Percentiles rank a stretch among this genome's conserved stretches.
phyloP scores from a whole-genome alignment of 2,329 filamentous ascomycete species.

The Aspergillus calidoustus region DNA sequence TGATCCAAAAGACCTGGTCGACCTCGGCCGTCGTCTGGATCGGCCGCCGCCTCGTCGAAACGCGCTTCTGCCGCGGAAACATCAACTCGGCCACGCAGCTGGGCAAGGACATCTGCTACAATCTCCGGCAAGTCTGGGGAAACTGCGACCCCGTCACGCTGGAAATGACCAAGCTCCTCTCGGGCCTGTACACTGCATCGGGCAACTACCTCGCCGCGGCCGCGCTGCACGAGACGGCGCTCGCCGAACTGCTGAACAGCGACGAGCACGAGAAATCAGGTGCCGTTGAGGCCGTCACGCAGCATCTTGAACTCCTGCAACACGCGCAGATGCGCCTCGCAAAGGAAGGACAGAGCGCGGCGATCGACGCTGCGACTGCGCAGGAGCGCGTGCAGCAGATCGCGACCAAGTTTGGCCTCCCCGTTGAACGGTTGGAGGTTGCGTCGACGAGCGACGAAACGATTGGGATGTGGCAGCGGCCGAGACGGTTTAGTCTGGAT shows the following conservation, averaged over 20 bases:
- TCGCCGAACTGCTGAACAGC: slow-evolving; percentile 37
- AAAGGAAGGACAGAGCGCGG: slow-evolving; percentile 22
- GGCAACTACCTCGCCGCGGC: slow-evolving; percentile 36
- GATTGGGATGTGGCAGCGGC: slow-evolving; percentile 38
- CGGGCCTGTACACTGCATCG: slow-evolving; percentile 53
- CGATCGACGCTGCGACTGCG: slow-evolving; percentile 27
- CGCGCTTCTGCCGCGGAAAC: slow-evolving; percentile 55
- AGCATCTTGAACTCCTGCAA: slow-evolving; percentile 38
- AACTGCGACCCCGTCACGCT: slow-evolving; percentile 53
- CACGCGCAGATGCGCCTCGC: slow-evolving; percentile 33
- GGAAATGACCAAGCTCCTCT: slow-evolving; percentile 56
- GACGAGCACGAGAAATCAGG: slow-evolving; percentile 26
- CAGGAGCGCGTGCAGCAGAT: slow-evolving; percentile 33
- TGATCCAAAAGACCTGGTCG: slow-evolving; percentile 52
- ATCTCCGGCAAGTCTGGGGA: slow-evolving; percentile 59
- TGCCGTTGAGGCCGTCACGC: slow-evolving; percentile 31
- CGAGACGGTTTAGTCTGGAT: slow-evolving; percentile 39
- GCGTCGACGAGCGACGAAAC: slow-evolving; percentile 28
- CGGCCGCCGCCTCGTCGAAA: slow-evolving; percentile 58
- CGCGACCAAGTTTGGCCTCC: slow-evolving; percentile 34
- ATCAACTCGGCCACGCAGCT: slow-evolving; percentile 52
- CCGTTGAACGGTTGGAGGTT: slow-evolving; percentile 28
- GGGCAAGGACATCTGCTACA: slow-evolving; percentile 61
- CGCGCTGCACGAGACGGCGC: slow-evolving; percentile 36
- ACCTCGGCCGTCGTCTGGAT: slow-evolving; percentile 55